Evolutionary conservation across 1,284 basidiomycete genomes (phyloP).

Genomic region (Ustilago tritici): DNA sequence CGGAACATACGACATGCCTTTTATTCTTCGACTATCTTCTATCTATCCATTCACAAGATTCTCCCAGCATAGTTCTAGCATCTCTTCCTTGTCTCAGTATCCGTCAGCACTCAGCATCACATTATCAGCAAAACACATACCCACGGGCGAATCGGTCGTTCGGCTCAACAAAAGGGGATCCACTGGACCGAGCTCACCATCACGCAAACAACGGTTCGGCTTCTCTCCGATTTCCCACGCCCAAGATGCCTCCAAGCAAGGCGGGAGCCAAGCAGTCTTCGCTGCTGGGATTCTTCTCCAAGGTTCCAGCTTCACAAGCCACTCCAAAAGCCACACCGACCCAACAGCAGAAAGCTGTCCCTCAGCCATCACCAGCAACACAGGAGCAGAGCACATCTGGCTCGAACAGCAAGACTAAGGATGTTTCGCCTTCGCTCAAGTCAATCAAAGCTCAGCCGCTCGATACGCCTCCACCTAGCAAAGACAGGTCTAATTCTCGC

Average conservation of each 20-base stretch:
- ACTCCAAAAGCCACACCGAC: conserved; percentile 18
- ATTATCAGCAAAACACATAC: background rate
- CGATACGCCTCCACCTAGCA: conserved; percentile 47
- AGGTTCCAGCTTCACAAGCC: conserved; percentile 31
- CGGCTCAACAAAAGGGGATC: background rate
- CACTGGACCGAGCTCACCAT: background rate
- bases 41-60: background rate
- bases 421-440: conserved; percentile 18
- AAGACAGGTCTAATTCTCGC: conserved; percentile 28
- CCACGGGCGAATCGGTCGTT: background rate
- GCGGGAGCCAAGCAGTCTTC: conserved; percentile 47
- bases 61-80: conserved; percentile 2
- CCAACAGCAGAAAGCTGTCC: conserved; percentile 8
- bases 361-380: background rate
- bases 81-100: background rate
- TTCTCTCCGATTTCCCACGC: conserved; percentile 13
- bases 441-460: conserved; percentile 23
- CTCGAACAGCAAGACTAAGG: conserved; percentile 2
- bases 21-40: background rate
- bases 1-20: conserved; percentile 4
- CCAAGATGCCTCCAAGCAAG: conserved; percentile 26
- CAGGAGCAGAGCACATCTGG: conserved; percentile 1
- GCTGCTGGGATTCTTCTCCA: conserved; percentile 59
- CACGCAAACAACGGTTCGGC: conserved; percentile 10
- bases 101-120: background rate